These are phyloP conservation scores for Fraxinus floribunda DNA, from an alignment of 305 asterid genomes.

Conservation along the genomic window DNA sequence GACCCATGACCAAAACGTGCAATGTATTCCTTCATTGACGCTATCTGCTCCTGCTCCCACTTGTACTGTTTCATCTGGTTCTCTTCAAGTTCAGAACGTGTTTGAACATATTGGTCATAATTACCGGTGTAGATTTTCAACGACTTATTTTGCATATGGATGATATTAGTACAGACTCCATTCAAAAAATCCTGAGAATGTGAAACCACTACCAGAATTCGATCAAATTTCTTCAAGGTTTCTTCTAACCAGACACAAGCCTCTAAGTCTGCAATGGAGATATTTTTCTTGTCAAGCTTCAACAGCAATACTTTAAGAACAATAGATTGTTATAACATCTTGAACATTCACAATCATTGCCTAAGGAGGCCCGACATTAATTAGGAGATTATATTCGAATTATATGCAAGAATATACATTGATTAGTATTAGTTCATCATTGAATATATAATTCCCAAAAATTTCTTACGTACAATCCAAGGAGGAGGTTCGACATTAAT, in stretches of 20 bases:
- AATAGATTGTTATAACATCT: background rate
- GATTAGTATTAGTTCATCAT: background rate
- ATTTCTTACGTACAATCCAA: background rate
- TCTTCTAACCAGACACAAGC: constrained; percentile 99
- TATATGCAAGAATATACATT: background rate
- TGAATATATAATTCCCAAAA: background rate
- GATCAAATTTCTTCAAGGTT: constrained; percentile 73
- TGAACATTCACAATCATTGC: background rate
- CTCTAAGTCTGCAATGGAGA: constrained; percentile 67
- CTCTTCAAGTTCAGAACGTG: constrained; percentile 95
- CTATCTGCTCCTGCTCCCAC: constrained; percentile 99
- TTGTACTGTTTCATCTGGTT: constrained; percentile 97
- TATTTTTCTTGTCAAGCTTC: background rate
- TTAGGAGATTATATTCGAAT: background rate
- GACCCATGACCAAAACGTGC: constrained; percentile 99
- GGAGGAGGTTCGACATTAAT: background rate
- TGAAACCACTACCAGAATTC: constrained; percentile 91
- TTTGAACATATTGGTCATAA: constrained; percentile 87
- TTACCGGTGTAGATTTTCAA: constrained; percentile 82
- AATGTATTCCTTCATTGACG: constrained; percentile 94
- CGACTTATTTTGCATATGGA: constrained; percentile 91
- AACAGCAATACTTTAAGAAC: background rate
- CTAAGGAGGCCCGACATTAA: background rate
- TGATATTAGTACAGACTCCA: constrained; percentile 98
- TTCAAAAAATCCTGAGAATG: constrained; percentile 98